A percentile compares a stretch with the other conserved stretches of the same genome.
These are phyloP conservation scores for Ophiostoma ulmi DNA, from an alignment of 2,329 filamentous ascomycete genomes.

Conservation along the genomic window DNA sequence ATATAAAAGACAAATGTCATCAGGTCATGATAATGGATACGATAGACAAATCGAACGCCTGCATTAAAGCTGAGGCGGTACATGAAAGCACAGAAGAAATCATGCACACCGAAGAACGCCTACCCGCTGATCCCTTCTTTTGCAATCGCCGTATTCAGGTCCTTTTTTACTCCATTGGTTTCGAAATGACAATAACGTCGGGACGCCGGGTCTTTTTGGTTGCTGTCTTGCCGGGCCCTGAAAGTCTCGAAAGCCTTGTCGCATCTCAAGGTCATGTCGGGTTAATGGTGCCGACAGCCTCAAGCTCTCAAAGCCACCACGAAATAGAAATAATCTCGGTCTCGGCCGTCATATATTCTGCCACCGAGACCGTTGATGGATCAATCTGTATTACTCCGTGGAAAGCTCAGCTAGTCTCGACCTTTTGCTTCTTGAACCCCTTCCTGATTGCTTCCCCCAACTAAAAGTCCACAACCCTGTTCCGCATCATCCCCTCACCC, in stretches of 20 bases:
- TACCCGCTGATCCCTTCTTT: not conserved
- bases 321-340: not conserved
- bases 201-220: not conserved
- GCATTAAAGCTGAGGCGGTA: no score
- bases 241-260: not conserved
- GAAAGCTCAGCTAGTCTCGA: not conserved
- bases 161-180: not conserved
- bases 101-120: not conserved
- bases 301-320: not conserved
- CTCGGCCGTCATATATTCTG: not conserved
- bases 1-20: not conserved
- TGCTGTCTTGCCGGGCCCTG: not conserved
- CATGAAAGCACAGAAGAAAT: no score
- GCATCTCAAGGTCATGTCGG: not conserved
- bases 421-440: conserved; percentile 5
- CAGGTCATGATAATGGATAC: not conserved
- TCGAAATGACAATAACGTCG: not conserved
- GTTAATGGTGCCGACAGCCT: not conserved
- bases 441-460: conserved; percentile 16
- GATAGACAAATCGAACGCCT: not conserved
- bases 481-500: conserved; percentile 51
- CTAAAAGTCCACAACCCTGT: conserved; percentile 36
- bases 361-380: not conserved
- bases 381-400: not conserved
- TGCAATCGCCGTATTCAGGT: not conserved